These are phyloP conservation scores for Nicotiana obtusifolia DNA, from an alignment of 257 asterid species.

Conservation along the genomic window DNA sequence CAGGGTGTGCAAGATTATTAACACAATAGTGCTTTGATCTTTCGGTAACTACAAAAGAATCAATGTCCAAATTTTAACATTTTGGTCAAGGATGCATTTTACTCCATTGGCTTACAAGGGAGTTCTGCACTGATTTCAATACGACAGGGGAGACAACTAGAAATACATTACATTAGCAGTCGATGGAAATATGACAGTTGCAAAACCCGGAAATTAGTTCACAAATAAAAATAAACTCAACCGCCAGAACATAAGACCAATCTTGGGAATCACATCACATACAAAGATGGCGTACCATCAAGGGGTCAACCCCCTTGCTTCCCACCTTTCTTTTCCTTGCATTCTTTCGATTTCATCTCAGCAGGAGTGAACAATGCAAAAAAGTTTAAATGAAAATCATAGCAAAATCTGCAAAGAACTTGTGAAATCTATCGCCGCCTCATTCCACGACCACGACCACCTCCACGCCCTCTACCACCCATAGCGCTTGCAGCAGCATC, in stretches of 20 bases:
- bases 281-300: background rate
- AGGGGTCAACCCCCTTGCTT: background rate
- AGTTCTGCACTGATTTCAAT: background rate
- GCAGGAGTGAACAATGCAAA: background rate
- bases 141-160: background rate
- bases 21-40: background rate
- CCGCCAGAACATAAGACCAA: background rate
- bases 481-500: conserved; percentile 83
- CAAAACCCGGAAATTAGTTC: background rate
- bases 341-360: background rate
- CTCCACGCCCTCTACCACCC: conserved; percentile 86
- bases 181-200: background rate
- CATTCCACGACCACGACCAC: conserved; percentile 92
- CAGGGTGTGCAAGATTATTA: background rate
- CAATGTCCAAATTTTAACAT: background rate
- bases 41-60: background rate
- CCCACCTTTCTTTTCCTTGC: background rate
- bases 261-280: background rate
- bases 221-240: background rate
- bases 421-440: conserved; percentile 48
- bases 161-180: background rate
- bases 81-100: background rate
- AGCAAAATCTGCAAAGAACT: conserved; percentile 14
- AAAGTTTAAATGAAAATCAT: background rate
- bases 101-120: background rate